Conservation (phyloP, 352 stramenopile genomes). For the Pythium utonaiense region DNA sequence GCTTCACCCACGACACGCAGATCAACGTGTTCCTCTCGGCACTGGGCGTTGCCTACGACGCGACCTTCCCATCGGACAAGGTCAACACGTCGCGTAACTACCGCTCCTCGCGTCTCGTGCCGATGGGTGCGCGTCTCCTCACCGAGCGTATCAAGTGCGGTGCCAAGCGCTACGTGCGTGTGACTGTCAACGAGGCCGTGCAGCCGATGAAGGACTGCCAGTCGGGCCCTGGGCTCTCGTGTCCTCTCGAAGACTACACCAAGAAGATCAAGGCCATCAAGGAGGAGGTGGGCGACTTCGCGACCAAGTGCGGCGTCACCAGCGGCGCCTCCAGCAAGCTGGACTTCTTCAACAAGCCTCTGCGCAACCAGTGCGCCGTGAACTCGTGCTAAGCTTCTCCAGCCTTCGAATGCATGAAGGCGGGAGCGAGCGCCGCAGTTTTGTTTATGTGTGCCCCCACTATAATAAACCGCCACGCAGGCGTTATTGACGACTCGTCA, state of each 20-base stretch:
- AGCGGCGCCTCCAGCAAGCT: constrained; percentile 33
- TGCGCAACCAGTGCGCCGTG: constrained; percentile 36
- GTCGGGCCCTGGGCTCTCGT: constrained; percentile 44
- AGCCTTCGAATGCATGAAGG: not conserved
- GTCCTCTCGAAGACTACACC: constrained; percentile 35
- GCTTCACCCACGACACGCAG: constrained; percentile 56
- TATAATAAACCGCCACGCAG: too few relatives aligned
- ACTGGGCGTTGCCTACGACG: constrained; percentile 44
- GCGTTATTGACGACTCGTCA: too few relatives aligned
- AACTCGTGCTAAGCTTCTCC: constrained; percentile 1
- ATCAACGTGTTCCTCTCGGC: constrained; percentile 44
- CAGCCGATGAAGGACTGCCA: constrained; percentile 40
- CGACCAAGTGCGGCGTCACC: constrained; percentile 33
- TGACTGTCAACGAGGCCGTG: constrained; percentile 50
- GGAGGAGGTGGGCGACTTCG: constrained; percentile 41
- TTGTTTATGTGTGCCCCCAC: too few relatives aligned
- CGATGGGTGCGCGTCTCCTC: constrained; percentile 42
- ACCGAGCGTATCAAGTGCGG: constrained; percentile 48
- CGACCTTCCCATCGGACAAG: constrained; percentile 30
- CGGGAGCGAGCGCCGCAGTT: not conserved
- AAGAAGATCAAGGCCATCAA: constrained; percentile 36
- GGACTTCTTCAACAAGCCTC: constrained; percentile 43
- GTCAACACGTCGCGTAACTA: constrained; percentile 37
- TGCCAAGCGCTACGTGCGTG: constrained; percentile 37
- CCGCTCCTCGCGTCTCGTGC: constrained; percentile 34